phyloP scores from a whole-genome alignment of 345 rosid species.

The Geranium brycei region DNA sequence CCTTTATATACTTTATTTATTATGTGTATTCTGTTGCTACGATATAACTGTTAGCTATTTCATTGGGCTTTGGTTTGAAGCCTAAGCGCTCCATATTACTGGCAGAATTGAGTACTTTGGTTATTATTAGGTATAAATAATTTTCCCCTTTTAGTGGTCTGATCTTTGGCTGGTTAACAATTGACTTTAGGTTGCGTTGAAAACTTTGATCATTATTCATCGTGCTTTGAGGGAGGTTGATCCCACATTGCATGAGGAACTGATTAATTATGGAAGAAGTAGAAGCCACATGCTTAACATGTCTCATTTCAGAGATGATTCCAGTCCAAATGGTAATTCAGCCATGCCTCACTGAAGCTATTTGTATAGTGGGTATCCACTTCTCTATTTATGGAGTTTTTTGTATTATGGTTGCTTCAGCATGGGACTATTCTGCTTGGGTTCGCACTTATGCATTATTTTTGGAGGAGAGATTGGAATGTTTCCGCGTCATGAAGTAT shows the following conservation, averaged over 20 bases:
- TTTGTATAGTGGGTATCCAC: slow-evolving; percentile 7
- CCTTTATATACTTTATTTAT: not conserved
- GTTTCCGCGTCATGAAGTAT: slow-evolving; percentile 79
- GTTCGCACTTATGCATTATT: slow-evolving; percentile 78
- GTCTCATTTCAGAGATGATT: slow-evolving; percentile 97
- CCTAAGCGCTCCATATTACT: not conserved
- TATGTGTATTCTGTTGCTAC: not conserved
- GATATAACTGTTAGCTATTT: not conserved
- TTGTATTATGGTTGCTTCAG: slow-evolving; percentile 26
- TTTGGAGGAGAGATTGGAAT: slow-evolving; percentile 93
- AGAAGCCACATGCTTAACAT: slow-evolving; percentile 89
- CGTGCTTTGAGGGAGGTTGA: slow-evolving; percentile 98
- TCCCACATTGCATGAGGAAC: slow-evolving; percentile 89
- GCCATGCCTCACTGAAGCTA: slow-evolving; percentile 1
- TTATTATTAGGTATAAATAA: too few species aligned
- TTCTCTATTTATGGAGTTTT: slow-evolving; percentile 10
- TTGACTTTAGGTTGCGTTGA: slow-evolving; percentile 65
- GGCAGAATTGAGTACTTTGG: not conserved
- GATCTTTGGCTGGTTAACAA: slow-evolving; percentile 3
- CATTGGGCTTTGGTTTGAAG: not conserved
- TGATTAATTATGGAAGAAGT: slow-evolving; percentile 85
- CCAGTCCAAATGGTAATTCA: slow-evolving; percentile 72
- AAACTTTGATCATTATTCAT: slow-evolving; percentile 81
- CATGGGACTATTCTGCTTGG: slow-evolving; percentile 97
- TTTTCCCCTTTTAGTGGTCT: not conserved